Evolutionary conservation across 106 monocot genomes (phyloP), one percentile per base, ranked within the genome.

Genomic region (Acanthochlamys bracteata): DNA sequence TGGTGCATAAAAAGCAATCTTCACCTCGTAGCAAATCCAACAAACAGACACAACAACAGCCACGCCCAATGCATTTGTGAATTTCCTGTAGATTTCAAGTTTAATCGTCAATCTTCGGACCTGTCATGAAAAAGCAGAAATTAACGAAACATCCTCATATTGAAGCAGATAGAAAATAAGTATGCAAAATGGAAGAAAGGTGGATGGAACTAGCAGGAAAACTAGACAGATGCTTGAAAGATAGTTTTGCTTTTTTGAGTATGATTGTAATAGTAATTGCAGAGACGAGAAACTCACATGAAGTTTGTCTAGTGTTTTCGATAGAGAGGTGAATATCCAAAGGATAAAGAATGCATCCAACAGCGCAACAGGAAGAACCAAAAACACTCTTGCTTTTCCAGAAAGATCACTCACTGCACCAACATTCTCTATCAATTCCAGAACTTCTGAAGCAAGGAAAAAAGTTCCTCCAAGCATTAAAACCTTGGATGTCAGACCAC

Each of bases 261-360:
- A n/a, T n/a, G n/a, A n/a, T n/a, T n/a, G n/a, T n/a, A n/a, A n/a
- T n/a, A n/a, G n/a, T n/a, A n/a, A n/a, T n/a, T n/a, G n/a, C n/a
- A n/a, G n/a, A n/a, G n/a, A n/a, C n/a, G n/a, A 45, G 43, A 13
- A 45, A 26, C 53, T 25, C 64, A 95, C 94, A 89, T 95, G 90
- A 39, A 95, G 89, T 73, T 90, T 95, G 33, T 86, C 90, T 56
- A 95, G 55, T 47, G 94, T 95, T 80, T 82, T 90, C 19, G 86
- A 84, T 10, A 95, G 90, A 75, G 90, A 95, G 47, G 77, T 87
- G 59, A 95, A 95, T 57, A 95, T 95, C 94, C 94, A 95, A 56
- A 95, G 68, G 61, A 95, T 86, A 71, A 95, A 95, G 70, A 90
- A 90, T 57, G 90, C 86, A 86, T 95, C 94, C 71, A 95, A 78